Evolutionary conservation across 805 yeast genomes (phyloP), one percentile per base, ranked within the genome.

Genomic region (Wickerhamiella hasegawae): DNA sequence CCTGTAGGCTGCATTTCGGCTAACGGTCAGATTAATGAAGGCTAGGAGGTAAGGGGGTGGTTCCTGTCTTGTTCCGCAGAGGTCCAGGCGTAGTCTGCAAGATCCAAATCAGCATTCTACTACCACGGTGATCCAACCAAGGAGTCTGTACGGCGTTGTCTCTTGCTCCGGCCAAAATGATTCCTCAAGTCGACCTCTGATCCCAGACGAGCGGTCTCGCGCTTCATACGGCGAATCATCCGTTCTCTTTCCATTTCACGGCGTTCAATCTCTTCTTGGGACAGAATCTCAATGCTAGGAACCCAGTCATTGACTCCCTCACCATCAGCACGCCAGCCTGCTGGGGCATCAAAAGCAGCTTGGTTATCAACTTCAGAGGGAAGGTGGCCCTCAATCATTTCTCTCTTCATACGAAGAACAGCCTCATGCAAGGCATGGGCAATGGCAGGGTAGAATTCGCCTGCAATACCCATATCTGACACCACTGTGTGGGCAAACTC

Each of bases 211-310:
- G 81, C 74, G 8, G 84, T 75, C 53, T 90, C 97, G 58, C 98
- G 73, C 63, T 92, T 87, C 52, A 85, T 65, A 52, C 98, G 73
- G 57, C 98, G 71, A 41, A 83, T 66, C 52, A 80, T 84, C 55
- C 97, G 69, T 47, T 85, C 95, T 50, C 92, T 74, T 58, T 90
- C 98, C 46, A 84, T 83, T 53, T 90, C 97, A 45, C 97, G 69
- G 58, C 78, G 77, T 52, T 87, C 96, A 38, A 90, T 82, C 56
- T 90, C 98, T 71, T 85, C 83, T 36, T 81, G 85, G 1, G 90
- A 74, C 40, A 90, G 65, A 11, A 73, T 71, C 55, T 87, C 97
- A 5, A 87, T 77, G 29, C 73, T 67, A 19, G 98, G 98, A 36
- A 76, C 75, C 92, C 95, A 90, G 11, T 60, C 64, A 25, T 74